Base-by-base conservation (phyloP, 345 rosid species). In the Gossypium arboreum region DNA sequence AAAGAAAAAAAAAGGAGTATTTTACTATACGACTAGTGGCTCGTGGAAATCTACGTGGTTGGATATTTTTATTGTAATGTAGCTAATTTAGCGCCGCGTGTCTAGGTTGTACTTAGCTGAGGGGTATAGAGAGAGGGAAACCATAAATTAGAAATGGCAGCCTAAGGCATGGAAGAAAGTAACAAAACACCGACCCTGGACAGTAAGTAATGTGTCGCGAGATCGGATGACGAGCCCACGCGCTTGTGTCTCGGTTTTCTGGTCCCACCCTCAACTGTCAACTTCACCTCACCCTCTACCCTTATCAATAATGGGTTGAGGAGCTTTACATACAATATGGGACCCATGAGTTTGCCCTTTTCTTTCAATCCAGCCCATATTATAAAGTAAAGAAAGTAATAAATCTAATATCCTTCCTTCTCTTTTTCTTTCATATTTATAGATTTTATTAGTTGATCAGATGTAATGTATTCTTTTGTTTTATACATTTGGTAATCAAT, bases 171-270 rank as follows among this genome's bases (percentile, higher is more conserved):
- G 29, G 12, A 13, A 12, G 20, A n/a, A 2, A 67, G 55, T 20
- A 66, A 20, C 27, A 2, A 22, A 48, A 24, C 55, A 73, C 76
- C 76, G 70, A 73, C 70, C 11, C 2, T 12, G 16, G 25, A 70
- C 44, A 13, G 60, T 2, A 9, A 12, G 60, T 4, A 17, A 12
- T 18, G 4, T 16, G 9, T 16, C 52, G 9, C 51, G 39, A 41
- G 51, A 68, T 68, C 2, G 2, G 58, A 50, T 41, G 57, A 47
- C 9, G 52, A 9, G 7, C 3, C 6, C 25, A 44, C 76, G 55
- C 55, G 57, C 55, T 39, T 24, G 4, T 0, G 17, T 8, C 44
- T 39, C 27, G 45, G 16, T 2, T 2, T 12, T 20, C 2, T 45
- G 55, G 71, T 18, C 70, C 56, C 22, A 24, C 61, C 55, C 43